phyloP scores from a whole-genome alignment of 2,329 filamentous ascomycete genomes.

The Alternaria sp. region DNA sequence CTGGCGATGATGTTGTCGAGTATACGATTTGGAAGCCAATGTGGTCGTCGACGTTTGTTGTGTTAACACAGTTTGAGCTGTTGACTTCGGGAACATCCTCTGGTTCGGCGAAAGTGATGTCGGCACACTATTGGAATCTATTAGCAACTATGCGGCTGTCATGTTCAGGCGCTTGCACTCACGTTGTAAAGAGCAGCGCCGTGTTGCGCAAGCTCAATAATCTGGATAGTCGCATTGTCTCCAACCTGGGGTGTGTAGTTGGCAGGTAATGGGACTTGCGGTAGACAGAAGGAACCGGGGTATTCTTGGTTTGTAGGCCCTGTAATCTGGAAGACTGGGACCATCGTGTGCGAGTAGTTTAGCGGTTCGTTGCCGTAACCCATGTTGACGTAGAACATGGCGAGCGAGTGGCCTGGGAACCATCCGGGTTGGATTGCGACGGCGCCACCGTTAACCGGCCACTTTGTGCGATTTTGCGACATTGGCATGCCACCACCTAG shows the following conservation, averaged over 20 bases:
- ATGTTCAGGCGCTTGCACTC: slow-evolving; percentile 40
- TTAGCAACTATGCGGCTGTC: slow-evolving; percentile 4
- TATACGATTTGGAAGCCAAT: slow-evolving; percentile 81
- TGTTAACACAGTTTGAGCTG: slow-evolving; percentile 87
- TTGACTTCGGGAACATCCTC: slow-evolving; percentile 78
- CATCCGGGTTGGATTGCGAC: slow-evolving; percentile 90
- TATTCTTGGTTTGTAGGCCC: slow-evolving; percentile 86
- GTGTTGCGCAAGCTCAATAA: slow-evolving; percentile 82
- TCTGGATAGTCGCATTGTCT: slow-evolving; percentile 89
- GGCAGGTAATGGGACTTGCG: slow-evolving; percentile 82
- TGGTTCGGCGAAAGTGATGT: slow-evolving; percentile 88
- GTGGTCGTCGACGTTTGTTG: slow-evolving; percentile 52
- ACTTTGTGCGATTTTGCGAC: slow-evolving; percentile 85
- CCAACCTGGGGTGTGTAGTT: slow-evolving; percentile 75
- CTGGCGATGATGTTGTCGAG: slow-evolving; percentile 54
- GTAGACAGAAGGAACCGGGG: slow-evolving; percentile 85
- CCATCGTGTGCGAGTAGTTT: slow-evolving; percentile 88
- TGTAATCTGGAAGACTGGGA: slow-evolving; percentile 79
- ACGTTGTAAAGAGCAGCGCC: slow-evolving; percentile 84
- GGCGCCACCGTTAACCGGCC: slow-evolving; percentile 88
- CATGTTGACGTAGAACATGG: slow-evolving; percentile 88
- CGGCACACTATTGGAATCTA: slow-evolving; percentile 73
- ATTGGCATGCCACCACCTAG: slow-evolving; percentile 82
- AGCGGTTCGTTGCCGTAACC: slow-evolving; percentile 80
- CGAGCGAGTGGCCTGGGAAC: slow-evolving; percentile 87